A percentile compares a stretch with the other conserved stretches of the same genome.
Evolutionary conservation across 2,329 filamentous ascomycete genomes (phyloP).

Genomic region (Penicillium sp.): DNA sequence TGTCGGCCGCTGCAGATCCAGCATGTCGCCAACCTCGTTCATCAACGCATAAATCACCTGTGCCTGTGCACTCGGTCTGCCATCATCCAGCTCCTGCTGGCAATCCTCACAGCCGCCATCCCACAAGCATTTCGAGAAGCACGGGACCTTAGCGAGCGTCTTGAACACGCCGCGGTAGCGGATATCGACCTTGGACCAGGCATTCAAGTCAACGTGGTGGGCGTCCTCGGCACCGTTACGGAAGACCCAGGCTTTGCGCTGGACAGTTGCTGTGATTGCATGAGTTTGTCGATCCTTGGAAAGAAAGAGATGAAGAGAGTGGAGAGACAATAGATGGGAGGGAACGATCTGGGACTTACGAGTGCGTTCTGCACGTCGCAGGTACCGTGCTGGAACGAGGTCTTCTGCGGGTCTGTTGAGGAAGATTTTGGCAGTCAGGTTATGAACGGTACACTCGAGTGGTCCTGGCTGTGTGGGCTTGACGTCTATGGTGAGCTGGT

Average conservation of each 20-base stretch:
- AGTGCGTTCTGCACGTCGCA: slow-evolving; percentile 19
- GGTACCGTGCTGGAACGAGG: slow-evolving; percentile 21
- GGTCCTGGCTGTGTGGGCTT: background rate
- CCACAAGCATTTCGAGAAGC: slow-evolving; percentile 20
- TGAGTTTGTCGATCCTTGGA: too few species aligned
- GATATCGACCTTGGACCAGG: slow-evolving; percentile 25
- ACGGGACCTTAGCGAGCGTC: slow-evolving; percentile 22
- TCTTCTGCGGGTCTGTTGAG: slow-evolving; percentile 21
- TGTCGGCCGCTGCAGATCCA: slow-evolving; percentile 15
- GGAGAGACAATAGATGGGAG: too few species aligned
- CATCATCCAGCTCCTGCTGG: slow-evolving; percentile 7
- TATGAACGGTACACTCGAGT: slow-evolving; percentile 19
- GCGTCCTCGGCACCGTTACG: slow-evolving; percentile 14
- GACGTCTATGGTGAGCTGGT: background rate
- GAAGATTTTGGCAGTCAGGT: slow-evolving; percentile 22
- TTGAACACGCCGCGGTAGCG: slow-evolving; percentile 27
- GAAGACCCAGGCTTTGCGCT: slow-evolving; percentile 26
- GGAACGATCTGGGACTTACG: slow-evolving; percentile 20
- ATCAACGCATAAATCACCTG: slow-evolving; percentile 27
- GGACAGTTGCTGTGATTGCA: slow-evolving; percentile 17
- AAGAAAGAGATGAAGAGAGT: background rate
- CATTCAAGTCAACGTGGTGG: slow-evolving; percentile 16
- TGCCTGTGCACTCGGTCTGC: slow-evolving; percentile 14
- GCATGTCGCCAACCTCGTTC: slow-evolving; percentile 19
- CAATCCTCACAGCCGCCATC: slow-evolving; percentile 9